Evolutionary conservation across 1,139 yeast genomes (phyloP).

Genomic region (Geotrichum candidum): DNA sequence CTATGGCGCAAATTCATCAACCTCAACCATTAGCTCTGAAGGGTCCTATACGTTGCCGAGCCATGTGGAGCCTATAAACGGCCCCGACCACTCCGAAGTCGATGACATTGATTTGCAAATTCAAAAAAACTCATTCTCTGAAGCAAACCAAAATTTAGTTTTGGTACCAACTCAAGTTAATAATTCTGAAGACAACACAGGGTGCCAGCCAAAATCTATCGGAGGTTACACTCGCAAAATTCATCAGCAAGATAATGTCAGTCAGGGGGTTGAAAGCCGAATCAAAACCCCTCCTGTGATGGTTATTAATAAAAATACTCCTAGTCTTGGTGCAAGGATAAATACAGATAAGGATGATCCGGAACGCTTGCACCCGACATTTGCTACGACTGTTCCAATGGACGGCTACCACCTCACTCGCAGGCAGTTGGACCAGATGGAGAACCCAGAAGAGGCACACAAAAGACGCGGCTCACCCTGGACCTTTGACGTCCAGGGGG

Average conservation of each 20-base stretch:
- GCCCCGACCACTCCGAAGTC: background rate
- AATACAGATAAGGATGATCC: background rate
- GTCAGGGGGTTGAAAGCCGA: background rate
- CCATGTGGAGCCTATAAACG: background rate
- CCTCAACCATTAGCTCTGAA: background rate
- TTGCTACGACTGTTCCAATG: constrained; percentile 43
- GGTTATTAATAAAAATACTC: background rate
- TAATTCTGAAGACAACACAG: background rate
- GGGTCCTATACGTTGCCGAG: background rate
- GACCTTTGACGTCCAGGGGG: constrained; percentile 53
- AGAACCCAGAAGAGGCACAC: constrained; percentile 53
- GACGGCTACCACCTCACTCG: constrained; percentile 84
- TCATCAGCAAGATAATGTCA: background rate
- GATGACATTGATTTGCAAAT: background rate
- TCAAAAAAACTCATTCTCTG: background rate
- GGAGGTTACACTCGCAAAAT: background rate
- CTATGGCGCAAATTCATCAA: background rate
- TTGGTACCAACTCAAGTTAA: background rate
- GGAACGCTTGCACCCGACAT: background rate
- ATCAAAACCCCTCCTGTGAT: background rate
- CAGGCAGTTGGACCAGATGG: constrained; percentile 44
- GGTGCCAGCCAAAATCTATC: background rate
- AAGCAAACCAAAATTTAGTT: background rate
- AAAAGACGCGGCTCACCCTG: constrained; percentile 75
- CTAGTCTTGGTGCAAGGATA: background rate